Evolutionary conservation across 805 yeast genomes (phyloP), one percentile per base, ranked within the genome.

Genomic region (Metschnikowia rubicola): DNA sequence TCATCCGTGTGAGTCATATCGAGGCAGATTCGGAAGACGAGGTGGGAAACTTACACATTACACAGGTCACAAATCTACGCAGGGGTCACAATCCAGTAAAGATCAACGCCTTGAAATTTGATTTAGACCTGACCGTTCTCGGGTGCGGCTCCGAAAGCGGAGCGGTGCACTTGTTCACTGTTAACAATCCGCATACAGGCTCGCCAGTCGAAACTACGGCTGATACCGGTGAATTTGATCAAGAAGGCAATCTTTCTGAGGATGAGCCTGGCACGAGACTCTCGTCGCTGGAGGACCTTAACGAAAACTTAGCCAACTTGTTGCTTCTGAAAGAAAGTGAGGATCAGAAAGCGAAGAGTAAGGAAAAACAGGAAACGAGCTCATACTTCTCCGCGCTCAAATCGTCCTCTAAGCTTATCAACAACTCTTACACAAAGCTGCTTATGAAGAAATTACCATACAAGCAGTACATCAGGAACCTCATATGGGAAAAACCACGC

Each of bases 401-500:
- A 39, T 51, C 59, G 11, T 60, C 68, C 1, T 59, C 60, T 34
- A 66, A 61, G 44, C 46, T 66, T 10, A 58, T 69, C 43, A 65
- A 68, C 45, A 68, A 69, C 37, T 61, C 44, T 41, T 71, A 70
- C 50, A 68, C 77, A 29, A 64, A 68, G 55, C 62, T 66, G 41
- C 47, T 72, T 30, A 61, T 71, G 36, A 68, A 66, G 43, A 68
- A 65, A 37, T 54, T 73, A 9, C 77, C 77, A 4, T 72, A 72
- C 48, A 65, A 65, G 46, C 64, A 68, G 41, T 72, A 71, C 56
- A 49, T 71, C 46, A 71, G 68, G 38, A 72, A 70, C 46, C 57
- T 71, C 39, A 65, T 71, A 7, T 66, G 73, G 69, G 73, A 68
- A 44, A 73, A 74, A 1, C 77, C 77, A 3, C 56, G 63, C 35